Base-by-base conservation (phyloP, 2,329 filamentous ascomycete genomes). In the Zarea fungicola region DNA sequence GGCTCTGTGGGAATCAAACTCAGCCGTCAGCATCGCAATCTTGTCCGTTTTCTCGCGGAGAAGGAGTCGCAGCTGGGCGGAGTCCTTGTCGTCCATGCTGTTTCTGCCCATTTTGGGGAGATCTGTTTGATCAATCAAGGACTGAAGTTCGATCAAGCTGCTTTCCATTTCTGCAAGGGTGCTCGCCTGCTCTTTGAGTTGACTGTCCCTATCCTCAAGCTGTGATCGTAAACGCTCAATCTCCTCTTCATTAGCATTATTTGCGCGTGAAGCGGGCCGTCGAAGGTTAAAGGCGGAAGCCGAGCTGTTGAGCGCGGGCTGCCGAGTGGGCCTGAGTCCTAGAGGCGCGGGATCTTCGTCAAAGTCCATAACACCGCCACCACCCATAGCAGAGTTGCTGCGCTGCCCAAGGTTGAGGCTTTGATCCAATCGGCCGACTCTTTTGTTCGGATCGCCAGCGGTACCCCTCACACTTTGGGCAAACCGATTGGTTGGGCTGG, bases 31-130 rank as follows among this genome's bases (percentile, higher is more conserved):
- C 75, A 92, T 84, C 22, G 86, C 84, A 56, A 99, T 96, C 72
- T 91, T 96, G 51, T 99, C 93, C 60, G 96, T 96, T 77, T 95
- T 96, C 69, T 99, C 93, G 21, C 89, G 80, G 47, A 99, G 70
- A 58, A 95, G 70, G n/a, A 85, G 80, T 47, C 91, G 83, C 50
- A 99, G 74, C 62, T 95, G 87, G 5, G 78, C 65, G 2, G 83
- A 77, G 63, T 96, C 91, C 56, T 84, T 84, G 49, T 87, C 86
- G 50, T 84, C 83, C 21, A 78, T 56, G 57, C 73, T 77, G 55
- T 67, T 68, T 53, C 72, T 68, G 58, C 72, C 65, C 59, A 68
- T 56, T 55, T 61, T 53, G 22, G 58, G 61, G 51, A 70, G 63
- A 50, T 76, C 72, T 53, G 72, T 68, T 63, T 73, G 75, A 67